phyloP scores from a whole-genome alignment of 1,284 basidiomycete genomes.

The Cryptococcus amylolentus region DNA sequence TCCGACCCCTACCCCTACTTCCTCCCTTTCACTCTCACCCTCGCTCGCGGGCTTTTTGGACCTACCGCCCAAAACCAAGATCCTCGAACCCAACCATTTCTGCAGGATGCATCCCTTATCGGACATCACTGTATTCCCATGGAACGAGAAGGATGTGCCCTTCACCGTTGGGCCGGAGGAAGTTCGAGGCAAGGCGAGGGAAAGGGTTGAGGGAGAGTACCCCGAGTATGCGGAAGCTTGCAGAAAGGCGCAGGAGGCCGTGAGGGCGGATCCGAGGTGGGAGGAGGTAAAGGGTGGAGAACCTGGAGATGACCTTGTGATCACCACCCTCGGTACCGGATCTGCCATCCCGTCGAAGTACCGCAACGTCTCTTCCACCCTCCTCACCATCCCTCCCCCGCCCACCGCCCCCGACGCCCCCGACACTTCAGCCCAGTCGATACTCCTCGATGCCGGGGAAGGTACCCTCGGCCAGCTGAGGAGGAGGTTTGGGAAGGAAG shows the following conservation, averaged over 20 bases:
- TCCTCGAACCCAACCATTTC: neutral
- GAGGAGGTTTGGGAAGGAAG: slow-evolving; percentile 68
- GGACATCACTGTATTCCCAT: slow-evolving; percentile 9
- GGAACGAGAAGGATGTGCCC: slow-evolving; percentile 25
- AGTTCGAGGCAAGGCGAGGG: slow-evolving; percentile 14
- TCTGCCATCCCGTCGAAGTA: slow-evolving; percentile 80
- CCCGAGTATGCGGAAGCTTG: slow-evolving; percentile 21
- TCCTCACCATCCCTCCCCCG: slow-evolving; percentile 59
- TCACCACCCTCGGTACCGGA: slow-evolving; percentile 82
- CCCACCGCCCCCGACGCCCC: slow-evolving; percentile 49
- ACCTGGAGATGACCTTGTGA: slow-evolving; percentile 62
- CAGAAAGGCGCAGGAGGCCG: slow-evolving; percentile 18
- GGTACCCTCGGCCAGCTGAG: slow-evolving; percentile 85
- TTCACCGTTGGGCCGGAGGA: slow-evolving; percentile 20
- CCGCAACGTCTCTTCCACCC: slow-evolving; percentile 76
- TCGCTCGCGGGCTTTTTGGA: neutral
- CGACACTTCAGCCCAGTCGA: slow-evolving; percentile 7
- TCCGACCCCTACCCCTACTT: slow-evolving; percentile 16
- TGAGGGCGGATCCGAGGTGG: slow-evolving; percentile 13
- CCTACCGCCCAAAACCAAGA: slow-evolving; percentile 25
- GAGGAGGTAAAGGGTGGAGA: neutral
- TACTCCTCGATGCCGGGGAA: slow-evolving; percentile 88
- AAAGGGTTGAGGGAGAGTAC: slow-evolving; percentile 10
- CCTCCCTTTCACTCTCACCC: slow-evolving; percentile 49
- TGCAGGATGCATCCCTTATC: slow-evolving; percentile 33